phyloP scores from a whole-genome alignment of 2,329 filamentous ascomycete species.

The Colletotrichum truncatum region DNA sequence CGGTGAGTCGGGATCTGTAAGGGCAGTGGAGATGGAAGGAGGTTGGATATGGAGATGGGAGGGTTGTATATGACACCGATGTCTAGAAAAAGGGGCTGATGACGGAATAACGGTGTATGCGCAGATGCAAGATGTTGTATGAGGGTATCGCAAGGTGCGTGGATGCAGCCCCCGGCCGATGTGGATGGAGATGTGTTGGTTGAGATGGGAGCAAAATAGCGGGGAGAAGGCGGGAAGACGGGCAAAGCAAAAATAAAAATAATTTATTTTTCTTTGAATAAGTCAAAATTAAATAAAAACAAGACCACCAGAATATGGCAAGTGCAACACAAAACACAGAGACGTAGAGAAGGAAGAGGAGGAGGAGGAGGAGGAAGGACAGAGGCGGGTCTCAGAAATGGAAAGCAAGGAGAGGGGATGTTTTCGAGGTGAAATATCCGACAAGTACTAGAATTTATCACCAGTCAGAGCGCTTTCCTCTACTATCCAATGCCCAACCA shows the following conservation, averaged over 20 bases:
- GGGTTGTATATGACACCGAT: slow-evolving; percentile 2
- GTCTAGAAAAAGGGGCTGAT: background rate
- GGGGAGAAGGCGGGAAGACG: background rate
- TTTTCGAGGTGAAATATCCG: slow-evolving; percentile 10
- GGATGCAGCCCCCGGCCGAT: background rate
- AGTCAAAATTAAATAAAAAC: too few relatives aligned
- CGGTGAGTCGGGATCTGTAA: slow-evolving; percentile 3
- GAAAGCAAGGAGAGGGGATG: background rate
- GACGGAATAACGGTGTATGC: slow-evolving; percentile 4
- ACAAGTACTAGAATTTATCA: background rate
- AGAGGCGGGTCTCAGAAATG: background rate
- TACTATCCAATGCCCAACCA: too few relatives aligned
- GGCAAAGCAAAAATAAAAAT: background rate
- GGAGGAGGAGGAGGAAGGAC: background rate
- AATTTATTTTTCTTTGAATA: too few relatives aligned
- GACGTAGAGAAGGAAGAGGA: background rate
- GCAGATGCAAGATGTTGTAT: background rate
- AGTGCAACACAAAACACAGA: background rate
- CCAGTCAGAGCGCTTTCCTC: background rate
- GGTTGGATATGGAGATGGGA: background rate
- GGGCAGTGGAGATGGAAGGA: background rate
- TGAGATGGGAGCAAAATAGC: slow-evolving; percentile 23
- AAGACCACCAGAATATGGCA: too few relatives aligned
- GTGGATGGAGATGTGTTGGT: slow-evolving; percentile 3
- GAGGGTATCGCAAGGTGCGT: background rate